phyloP scores from a whole-genome alignment of 176 grass and related monocot species.

The Zizania latifolia region DNA sequence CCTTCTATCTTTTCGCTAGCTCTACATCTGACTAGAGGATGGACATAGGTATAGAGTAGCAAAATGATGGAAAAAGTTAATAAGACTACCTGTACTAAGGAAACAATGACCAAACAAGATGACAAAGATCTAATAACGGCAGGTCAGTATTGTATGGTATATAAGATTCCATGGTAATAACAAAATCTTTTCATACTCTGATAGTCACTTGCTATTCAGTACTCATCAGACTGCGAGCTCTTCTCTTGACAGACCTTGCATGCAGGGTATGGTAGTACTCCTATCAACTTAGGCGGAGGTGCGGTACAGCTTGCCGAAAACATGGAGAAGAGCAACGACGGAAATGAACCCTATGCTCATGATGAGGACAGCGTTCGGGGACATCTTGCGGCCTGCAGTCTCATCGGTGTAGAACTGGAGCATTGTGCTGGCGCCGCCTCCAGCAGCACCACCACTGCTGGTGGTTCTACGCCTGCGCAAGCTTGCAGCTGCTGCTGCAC shows the following conservation, averaged over 20 bases:
- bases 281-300: constrained; percentile 33
- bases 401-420: constrained; percentile 93
- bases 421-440: constrained; percentile 57
- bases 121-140: background rate
- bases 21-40: no score
- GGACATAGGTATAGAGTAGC: no score
- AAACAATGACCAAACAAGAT: background rate
- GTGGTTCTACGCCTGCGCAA: constrained; percentile 59
- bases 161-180: constrained; percentile 9
- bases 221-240: background rate
- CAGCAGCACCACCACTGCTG: constrained; percentile 29
- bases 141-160: background rate
- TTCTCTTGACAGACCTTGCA: background rate
- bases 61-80: no score
- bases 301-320: constrained; percentile 79
- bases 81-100: no score
- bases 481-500: constrained; percentile 63
- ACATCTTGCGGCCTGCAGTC: constrained; percentile 77
- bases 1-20: no score
- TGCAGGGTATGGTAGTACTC: background rate
- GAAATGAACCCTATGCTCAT: constrained; percentile 94
- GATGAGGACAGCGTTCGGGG: constrained; percentile 79
- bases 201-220: constrained; percentile 23
- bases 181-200: background rate
- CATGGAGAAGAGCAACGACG: constrained; percentile 72